Conservation (phyloP, 2,329 filamentous ascomycete species). For the Ceratocystis papillata region DNA sequence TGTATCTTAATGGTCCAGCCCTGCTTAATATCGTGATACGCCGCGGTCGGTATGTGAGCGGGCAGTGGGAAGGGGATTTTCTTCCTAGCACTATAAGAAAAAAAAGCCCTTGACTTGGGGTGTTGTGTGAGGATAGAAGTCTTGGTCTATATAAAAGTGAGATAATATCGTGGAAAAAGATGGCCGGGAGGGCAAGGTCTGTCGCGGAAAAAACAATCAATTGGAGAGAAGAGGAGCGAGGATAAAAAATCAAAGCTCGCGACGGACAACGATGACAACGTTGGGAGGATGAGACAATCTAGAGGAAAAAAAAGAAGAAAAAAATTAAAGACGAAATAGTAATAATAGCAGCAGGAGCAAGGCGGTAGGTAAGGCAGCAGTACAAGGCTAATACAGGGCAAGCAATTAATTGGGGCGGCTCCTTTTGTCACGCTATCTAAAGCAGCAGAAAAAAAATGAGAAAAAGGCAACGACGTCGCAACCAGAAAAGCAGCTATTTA, state of each 20-base stretch:
- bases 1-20: too few relatives aligned
- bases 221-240: conserved; percentile 13
- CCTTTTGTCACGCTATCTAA: too few relatives aligned
- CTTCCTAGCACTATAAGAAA: neutral
- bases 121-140: neutral
- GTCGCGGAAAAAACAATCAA: conserved; percentile 13
- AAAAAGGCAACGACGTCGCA: neutral
- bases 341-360: neutral
- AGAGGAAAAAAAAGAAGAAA: neutral
- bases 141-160: conserved; percentile 4
- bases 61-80: neutral
- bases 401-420: neutral
- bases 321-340: neutral
- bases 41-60: neutral
- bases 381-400: neutral
- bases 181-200: conserved; percentile 9
- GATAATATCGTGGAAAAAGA: conserved; percentile 13
- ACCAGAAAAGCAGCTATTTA: neutral
- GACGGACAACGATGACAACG: neutral
- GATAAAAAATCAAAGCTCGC: conserved; percentile 17
- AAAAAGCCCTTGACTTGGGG: neutral
- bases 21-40: too few relatives aligned
- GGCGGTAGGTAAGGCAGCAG: neutral
- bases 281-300: conserved; percentile 13
- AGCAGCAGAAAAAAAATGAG: neutral